Conservation (phyloP, 225 moss, liverwort and hornwort genomes). For the Thuidium tamariscinum region DNA sequence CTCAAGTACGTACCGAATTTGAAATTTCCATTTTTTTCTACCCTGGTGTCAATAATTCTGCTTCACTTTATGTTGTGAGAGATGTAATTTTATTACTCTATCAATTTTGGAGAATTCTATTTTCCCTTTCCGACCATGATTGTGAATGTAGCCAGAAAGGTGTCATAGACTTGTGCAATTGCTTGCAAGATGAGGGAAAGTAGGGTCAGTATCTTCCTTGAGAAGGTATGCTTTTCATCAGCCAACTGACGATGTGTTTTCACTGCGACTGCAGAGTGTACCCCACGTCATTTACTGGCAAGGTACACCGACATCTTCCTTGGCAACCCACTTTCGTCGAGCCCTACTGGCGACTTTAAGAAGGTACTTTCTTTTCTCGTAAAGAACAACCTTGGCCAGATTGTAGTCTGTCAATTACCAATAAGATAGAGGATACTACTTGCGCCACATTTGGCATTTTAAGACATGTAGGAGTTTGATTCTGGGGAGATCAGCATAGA, state of each 20-base stretch:
- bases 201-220: not conserved
- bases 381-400: not conserved
- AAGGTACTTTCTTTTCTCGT: conserved; percentile 31
- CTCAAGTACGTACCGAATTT: conserved; percentile 43
- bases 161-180: not conserved
- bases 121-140: not conserved
- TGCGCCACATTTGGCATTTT: not conserved
- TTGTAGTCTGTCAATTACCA: not conserved
- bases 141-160: not conserved
- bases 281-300: conserved; percentile 84
- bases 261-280: conserved; percentile 45
- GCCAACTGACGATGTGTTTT: not conserved
- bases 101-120: not conserved
- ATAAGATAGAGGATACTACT: not conserved
- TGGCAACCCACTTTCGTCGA: conserved; percentile 77
- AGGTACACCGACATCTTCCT: conserved; percentile 40
- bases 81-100: not conserved
- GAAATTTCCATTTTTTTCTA: not conserved
- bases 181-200: not conserved
- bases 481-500: not conserved
- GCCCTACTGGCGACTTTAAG: conserved; percentile 68
- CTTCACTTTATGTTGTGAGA: not conserved
- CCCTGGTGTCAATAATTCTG: not conserved
- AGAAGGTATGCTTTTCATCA: not conserved
- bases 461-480: not conserved